Percentiles rank a stretch among this genome's conserved stretches.
These are phyloP conservation scores for Brassica napus DNA, from an alignment of 345 rosid species.

Conservation along the genomic window Da-Ae NC_063450.1:640501-641000, in stretches of 20 bases:
- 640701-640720: too few species aligned
- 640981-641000: slow-evolving; percentile 6
- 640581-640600: slow-evolving; percentile 8
- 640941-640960: neutral
- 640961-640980: neutral
- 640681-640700: too few species aligned
- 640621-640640: neutral
- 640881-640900: neutral
- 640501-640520: slow-evolving; percentile 64
- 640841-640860: too few species aligned
- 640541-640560: slow-evolving; percentile 16
- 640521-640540: slow-evolving; percentile 62
- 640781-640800: too few species aligned
- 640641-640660: neutral
- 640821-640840: too few species aligned
- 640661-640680: too few species aligned
- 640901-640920: neutral
- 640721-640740: too few species aligned
- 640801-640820: too few species aligned
- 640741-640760: too few species aligned
- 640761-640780: too few species aligned
- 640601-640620: neutral
- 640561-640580: slow-evolving; percentile 27
- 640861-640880: too few species aligned
- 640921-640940: neutral